phyloP scores from a whole-genome alignment of 805 yeast genomes.

The Ogataea corticis region DNA sequence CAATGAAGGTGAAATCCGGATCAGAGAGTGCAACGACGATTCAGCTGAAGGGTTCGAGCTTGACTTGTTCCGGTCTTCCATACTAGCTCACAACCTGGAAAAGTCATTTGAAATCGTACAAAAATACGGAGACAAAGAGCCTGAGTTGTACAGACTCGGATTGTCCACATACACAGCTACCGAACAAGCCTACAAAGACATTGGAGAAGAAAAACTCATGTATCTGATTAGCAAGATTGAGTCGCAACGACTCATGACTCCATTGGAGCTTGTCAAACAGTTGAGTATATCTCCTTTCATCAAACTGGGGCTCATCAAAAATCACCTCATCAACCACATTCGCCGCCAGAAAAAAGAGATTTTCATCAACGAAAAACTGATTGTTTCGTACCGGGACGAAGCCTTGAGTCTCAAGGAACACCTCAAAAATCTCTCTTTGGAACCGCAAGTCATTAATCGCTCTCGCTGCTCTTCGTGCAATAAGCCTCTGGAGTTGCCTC shows the following conservation, averaged over 20 bases:
- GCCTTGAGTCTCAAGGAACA: slow-evolving; percentile 53
- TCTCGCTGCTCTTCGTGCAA: slow-evolving; percentile 68
- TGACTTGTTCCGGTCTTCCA: slow-evolving; percentile 65
- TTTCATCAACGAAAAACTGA: slow-evolving; percentile 63
- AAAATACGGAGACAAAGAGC: slow-evolving; percentile 60
- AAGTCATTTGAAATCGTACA: slow-evolving; percentile 59
- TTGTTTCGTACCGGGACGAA: slow-evolving; percentile 67
- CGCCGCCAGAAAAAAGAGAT: slow-evolving; percentile 63
- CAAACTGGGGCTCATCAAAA: slow-evolving; percentile 61
- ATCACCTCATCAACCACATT: slow-evolving; percentile 62
- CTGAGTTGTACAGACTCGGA: slow-evolving; percentile 65
- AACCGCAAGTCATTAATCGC: slow-evolving; percentile 57
- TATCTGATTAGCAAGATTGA: slow-evolving; percentile 55
- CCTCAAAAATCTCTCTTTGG: slow-evolving; percentile 48
- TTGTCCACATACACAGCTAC: slow-evolving; percentile 62
- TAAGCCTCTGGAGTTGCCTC: slow-evolving; percentile 69
- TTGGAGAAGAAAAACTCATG: slow-evolving; percentile 52
- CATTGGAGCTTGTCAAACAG: slow-evolving; percentile 74
- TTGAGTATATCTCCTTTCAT: slow-evolving; percentile 65
- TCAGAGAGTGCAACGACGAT: slow-evolving; percentile 33
- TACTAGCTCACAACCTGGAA: slow-evolving; percentile 55
- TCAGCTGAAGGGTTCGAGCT: slow-evolving; percentile 44
- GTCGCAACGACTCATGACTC: slow-evolving; percentile 56
- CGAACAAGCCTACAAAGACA: slow-evolving; percentile 47
- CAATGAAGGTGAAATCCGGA: slow-evolving; percentile 47